Evolutionary conservation across 306 rosid genomes (phyloP).

Genomic region (Potentilla sterilis): DNA sequence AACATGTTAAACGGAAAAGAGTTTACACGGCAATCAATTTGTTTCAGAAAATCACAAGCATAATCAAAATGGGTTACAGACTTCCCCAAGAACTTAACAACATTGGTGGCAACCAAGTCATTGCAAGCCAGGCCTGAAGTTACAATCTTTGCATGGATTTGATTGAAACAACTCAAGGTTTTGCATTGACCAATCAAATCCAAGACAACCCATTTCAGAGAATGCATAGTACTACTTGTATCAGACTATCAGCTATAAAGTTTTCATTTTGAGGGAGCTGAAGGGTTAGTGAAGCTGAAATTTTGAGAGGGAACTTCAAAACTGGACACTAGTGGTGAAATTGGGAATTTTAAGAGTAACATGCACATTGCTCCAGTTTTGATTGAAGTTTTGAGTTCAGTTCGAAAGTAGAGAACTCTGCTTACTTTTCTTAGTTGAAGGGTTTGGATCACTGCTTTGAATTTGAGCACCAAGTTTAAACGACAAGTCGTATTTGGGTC

Average conservation of each 20-base stretch:
- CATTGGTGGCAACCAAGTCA: slow-evolving; percentile 45
- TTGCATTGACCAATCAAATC: slow-evolving; percentile 48
- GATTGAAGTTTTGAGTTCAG: not conserved
- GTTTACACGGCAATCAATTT: slow-evolving; percentile 51
- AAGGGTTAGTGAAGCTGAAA: not conserved
- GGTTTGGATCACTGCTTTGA: not conserved
- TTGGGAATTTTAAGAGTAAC: not conserved
- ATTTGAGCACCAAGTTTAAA: not conserved
- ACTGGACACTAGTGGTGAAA: not conserved
- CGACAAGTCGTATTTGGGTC: not conserved
- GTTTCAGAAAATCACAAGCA: slow-evolving; percentile 66
- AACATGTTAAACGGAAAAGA: slow-evolving; percentile 66
- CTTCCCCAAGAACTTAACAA: slow-evolving; percentile 53
- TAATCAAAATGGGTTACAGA: slow-evolving; percentile 37
- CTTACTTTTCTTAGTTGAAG: not conserved
- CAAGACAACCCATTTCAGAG: slow-evolving; percentile 54
- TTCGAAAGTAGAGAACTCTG: not conserved
- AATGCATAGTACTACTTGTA: slow-evolving; percentile 30
- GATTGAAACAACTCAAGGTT: slow-evolving; percentile 46
- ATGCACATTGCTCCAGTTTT: not conserved
- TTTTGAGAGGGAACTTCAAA: not conserved
- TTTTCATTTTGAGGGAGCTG: slow-evolving; percentile 5
- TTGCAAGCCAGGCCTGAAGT: slow-evolving; percentile 51
- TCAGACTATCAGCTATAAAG: slow-evolving; percentile 3
- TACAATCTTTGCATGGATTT: slow-evolving; percentile 56